Evolutionary conservation across 345 rosid species (phyloP), one percentile per base, ranked within the genome.

Genomic region (Salix brachista): DNA sequence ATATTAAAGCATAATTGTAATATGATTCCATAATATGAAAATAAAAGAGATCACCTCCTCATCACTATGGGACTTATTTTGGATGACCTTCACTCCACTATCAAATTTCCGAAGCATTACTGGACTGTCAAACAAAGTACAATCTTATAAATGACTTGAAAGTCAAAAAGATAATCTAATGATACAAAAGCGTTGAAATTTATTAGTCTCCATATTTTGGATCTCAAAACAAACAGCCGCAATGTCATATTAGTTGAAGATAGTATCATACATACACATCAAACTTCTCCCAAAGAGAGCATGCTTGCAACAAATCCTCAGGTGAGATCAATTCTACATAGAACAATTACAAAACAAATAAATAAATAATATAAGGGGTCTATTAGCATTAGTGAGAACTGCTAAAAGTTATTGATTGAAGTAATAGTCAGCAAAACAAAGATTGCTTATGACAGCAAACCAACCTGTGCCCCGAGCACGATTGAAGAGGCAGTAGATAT

Each of bases 391-490:
- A 17, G 25, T 19, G 70, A 21, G 71, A 37, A 11, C 70, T 44
- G 23, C 65, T 28, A 65, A 42, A 56, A 37, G 58, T 9, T 62
- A 64, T n/a, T 23, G 28, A 65, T 23, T 26, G 11, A 54, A 25
- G 28, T 50, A 71, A 76, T 56, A 36, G 74, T 67, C 62, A 37
- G 67, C 7, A 11, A 64, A 74, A 18, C n/a, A 61, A 50, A 13
- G 32, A 67, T 30, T 34, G 18, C 34, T 23, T 1, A 36, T 23
- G 37, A 36, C 5, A 37, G 16, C 30, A 58, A 36, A 75, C 67
- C 54, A 77, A 94, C 99, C 97, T 88, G 97, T 96, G 77, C 99
- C 98, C 37, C 97, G 89, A 72, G 98, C 99, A 71, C 98, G 98
- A 74, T 92, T 94, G 85, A 94, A 92, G 80, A 92, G 95, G 84